Base-by-base conservation (phyloP, 2,329 filamentous ascomycete genomes). In the Nemania diffusa region DNA sequence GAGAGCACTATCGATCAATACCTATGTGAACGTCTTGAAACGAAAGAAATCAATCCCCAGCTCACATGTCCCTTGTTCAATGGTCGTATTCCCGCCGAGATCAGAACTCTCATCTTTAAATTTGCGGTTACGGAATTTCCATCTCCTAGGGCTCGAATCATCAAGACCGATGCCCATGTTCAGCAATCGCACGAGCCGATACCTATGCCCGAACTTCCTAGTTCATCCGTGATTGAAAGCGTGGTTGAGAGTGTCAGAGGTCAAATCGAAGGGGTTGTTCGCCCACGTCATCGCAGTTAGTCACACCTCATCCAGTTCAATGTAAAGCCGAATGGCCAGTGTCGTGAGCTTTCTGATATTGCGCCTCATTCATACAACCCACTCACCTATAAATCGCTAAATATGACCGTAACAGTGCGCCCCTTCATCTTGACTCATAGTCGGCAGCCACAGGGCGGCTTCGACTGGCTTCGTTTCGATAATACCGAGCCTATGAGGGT, bases 91-190 rank as follows among this genome's bases (percentile, higher is more conserved):
- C 77, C 77, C 7, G 34, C 71, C n/a, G 78, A 80, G 65, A 71
- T 79, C 42, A 71, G 79, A n/a, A 71, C 74, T 26, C 46, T 73
- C n/a, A 79, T 81, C 50, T 80, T 78, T 69, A 69, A 72, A 26
- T 76, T 74, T 46, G 76, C 76, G 7, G 70, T 78, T 0, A 73
- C 74, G 9, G 77, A 76, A 17, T 64, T 50, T n/a, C 62, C 53
- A 27, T 57, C 61, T 29, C 40, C 62, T 6, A 17, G 52, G 37
- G 65, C 62, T 26, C 55, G 24, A 22, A 17, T 15, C 11, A 32
- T 69, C 17, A 46, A 27, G 8, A 42, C 62, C 3, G 55, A 67
- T 22, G 29, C 57, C 4, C 58, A 11, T 20, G 64, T 72, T 24
- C 75, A 69, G 53, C 71, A 75, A n/a, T 62, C 74, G 72, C 69